phyloP scores from a whole-genome alignment of 2,329 filamentous ascomycete genomes.

The Pestalotiopsis sp. region DNA sequence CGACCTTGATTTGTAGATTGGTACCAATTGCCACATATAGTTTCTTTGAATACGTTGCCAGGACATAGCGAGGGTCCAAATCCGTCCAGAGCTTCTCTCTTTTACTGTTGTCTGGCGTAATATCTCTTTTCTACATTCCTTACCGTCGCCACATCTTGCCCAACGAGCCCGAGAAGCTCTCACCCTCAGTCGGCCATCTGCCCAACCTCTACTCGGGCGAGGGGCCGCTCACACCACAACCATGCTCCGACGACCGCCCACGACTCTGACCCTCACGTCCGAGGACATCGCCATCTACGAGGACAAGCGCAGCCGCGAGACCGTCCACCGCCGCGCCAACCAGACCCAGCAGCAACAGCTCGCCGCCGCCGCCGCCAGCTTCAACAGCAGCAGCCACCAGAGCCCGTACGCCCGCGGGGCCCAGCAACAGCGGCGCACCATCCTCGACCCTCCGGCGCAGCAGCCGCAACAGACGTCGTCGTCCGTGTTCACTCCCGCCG shows the following conservation, averaged over 20 bases:
- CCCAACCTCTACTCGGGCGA: background rate
- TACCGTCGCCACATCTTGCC: too few species aligned
- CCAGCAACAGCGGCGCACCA: background rate
- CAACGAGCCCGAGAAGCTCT: background rate
- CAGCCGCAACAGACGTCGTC: background rate
- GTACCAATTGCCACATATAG: too few species aligned
- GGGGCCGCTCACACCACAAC: conserved; percentile 14
- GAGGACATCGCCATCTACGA: conserved; percentile 75
- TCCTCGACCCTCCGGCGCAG: conserved; percentile 6
- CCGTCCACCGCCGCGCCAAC: background rate
- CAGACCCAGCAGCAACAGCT: background rate
- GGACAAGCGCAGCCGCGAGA: conserved; percentile 51
- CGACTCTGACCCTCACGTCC: conserved; percentile 67
- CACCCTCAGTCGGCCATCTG: background rate
- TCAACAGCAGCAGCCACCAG: background rate
- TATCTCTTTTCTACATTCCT: too few species aligned
- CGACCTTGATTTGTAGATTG: too few species aligned
- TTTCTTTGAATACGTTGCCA: too few species aligned
- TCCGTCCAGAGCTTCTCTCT: too few species aligned
- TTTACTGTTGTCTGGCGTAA: too few species aligned
- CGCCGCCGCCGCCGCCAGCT: background rate
- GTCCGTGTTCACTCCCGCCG: background rate
- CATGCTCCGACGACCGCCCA: conserved; percentile 71
- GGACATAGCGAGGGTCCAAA: too few species aligned
- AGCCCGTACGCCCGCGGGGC: background rate